Percentiles rank a stretch among this genome's conserved stretches.
Evolutionary conservation across 2,329 filamentous ascomycete genomes (phyloP).

Genomic region (Pseudocercospora musae): DNA sequence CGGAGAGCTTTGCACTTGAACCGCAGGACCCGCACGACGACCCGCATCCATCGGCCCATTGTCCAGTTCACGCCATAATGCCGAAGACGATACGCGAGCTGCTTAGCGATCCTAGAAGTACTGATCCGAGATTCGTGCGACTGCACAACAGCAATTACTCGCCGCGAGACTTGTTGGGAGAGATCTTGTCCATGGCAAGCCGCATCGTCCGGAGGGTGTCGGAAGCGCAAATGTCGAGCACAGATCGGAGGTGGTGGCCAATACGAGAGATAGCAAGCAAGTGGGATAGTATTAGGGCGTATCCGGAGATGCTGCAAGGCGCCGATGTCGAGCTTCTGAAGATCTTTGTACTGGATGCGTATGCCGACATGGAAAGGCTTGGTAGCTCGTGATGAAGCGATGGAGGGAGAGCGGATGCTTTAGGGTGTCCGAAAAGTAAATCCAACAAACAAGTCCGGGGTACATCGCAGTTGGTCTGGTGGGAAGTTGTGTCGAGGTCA

Average conservation of each 20-base stretch:
- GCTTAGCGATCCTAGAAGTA: constrained; percentile 8
- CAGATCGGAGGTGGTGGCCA: constrained; percentile 15
- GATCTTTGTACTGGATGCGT: constrained; percentile 21
- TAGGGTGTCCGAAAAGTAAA: background rate
- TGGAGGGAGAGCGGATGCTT: background rate
- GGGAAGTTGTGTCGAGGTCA: background rate
- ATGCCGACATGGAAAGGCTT: constrained; percentile 19
- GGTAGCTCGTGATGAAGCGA: constrained; percentile 1
- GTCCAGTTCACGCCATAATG: background rate
- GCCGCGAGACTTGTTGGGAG: constrained; percentile 12
- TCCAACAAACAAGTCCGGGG: background rate
- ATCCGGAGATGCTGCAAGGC: constrained; percentile 21
- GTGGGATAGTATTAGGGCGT: constrained; percentile 21
- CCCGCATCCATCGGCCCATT: background rate
- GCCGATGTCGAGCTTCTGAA: constrained; percentile 19
- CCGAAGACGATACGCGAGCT: constrained; percentile 17
- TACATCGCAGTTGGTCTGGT: background rate
- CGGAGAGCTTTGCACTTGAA: background rate
- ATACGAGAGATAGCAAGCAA: constrained; percentile 21
- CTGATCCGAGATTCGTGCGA: constrained; percentile 16
- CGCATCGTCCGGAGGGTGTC: constrained; percentile 14
- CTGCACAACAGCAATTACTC: constrained; percentile 17
- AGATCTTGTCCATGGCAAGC: constrained; percentile 18
- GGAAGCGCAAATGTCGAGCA: constrained; percentile 13
- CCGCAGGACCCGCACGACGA: background rate